These are phyloP conservation scores for Nannochloropsis gaditana DNA, from an alignment of 108 stramenopile genomes.

Conservation along the genomic window DNA sequence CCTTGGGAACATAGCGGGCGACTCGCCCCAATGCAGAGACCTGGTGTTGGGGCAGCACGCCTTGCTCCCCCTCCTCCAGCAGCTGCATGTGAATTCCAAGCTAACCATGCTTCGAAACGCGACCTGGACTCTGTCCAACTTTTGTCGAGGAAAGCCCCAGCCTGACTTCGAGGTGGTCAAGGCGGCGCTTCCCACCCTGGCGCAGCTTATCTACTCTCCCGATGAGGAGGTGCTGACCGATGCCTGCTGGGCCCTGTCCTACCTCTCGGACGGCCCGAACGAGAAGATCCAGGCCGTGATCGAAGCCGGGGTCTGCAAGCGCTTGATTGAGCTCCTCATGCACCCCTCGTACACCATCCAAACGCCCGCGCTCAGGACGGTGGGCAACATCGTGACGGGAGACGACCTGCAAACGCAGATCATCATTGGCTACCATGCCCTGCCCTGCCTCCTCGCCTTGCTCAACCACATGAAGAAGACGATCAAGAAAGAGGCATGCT, in stretches of 20 bases:
- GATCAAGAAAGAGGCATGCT: slow-evolving; percentile 97
- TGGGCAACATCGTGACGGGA: slow-evolving; percentile 49
- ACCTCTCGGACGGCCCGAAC: slow-evolving; percentile 90
- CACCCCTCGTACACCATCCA: slow-evolving; percentile 83
- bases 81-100: slow-evolving; percentile 67
- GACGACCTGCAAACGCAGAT: slow-evolving; percentile 79
- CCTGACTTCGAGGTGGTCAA: slow-evolving; percentile 88
- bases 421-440: slow-evolving; percentile 87
- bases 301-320: slow-evolving; percentile 87
- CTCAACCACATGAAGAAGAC: slow-evolving; percentile 87
- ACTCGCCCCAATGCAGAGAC: slow-evolving; percentile 90
- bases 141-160: slow-evolving; percentile 97
- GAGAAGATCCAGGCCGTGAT: slow-evolving; percentile 98
- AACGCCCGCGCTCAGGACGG: slow-evolving; percentile 93
- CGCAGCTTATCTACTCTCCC: slow-evolving; percentile 82
- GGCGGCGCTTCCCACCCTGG: slow-evolving; percentile 78
- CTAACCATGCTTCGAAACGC: slow-evolving; percentile 95
- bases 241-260: slow-evolving; percentile 96
- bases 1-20: slow-evolving; percentile 97
- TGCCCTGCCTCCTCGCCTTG: slow-evolving; percentile 84
- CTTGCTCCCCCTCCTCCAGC: slow-evolving; percentile 85
- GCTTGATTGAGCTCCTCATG: slow-evolving; percentile 87
- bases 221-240: slow-evolving; percentile 98
- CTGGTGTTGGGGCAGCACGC: slow-evolving; percentile 78
- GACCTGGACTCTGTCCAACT: slow-evolving; percentile 97